Evolutionary conservation across 768 basidiomycete genomes (phyloP).

Genomic region (Porpolomopsis calyptriformis): DNA sequence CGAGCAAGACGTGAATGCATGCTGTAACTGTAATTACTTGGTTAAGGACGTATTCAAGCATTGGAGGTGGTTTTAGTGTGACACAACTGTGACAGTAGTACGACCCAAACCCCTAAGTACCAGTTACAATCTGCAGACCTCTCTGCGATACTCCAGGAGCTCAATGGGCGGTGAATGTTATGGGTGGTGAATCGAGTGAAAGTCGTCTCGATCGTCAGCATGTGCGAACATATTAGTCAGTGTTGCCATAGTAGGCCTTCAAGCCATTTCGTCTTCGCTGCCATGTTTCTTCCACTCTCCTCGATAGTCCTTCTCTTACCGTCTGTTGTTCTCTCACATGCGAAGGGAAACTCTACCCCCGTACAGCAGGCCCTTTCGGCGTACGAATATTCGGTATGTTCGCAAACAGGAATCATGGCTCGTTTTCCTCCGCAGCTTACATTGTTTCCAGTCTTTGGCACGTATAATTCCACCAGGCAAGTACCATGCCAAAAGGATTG

Average conservation of each 20-base stretch:
- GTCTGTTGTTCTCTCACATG: background rate
- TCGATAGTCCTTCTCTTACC: background rate
- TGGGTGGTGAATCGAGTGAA: no score
- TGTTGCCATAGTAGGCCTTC: no score
- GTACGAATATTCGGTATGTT: slow-evolving; percentile 1
- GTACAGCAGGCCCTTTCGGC: background rate
- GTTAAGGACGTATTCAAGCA: slow-evolving; percentile 29
- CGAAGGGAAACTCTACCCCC: background rate
- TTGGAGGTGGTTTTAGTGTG: no score
- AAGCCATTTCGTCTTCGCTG: background rate
- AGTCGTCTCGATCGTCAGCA: no score
- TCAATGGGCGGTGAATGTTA: no score
- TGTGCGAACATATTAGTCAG: no score
- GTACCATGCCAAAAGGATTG: background rate
- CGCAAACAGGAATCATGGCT: background rate
- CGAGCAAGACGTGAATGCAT: slow-evolving; percentile 61
- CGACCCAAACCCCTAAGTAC: no score
- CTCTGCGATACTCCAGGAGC: no score
- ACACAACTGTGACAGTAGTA: no score
- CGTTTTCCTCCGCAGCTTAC: background rate
- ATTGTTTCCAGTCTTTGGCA: background rate
- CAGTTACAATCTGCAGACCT: no score
- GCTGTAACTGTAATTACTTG: slow-evolving; percentile 36
- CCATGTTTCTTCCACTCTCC: background rate
- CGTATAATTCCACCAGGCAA: background rate